Base-by-base conservation (phyloP, 2,329 filamentous ascomycete genomes). In the Kalmusia sp. region DNA sequence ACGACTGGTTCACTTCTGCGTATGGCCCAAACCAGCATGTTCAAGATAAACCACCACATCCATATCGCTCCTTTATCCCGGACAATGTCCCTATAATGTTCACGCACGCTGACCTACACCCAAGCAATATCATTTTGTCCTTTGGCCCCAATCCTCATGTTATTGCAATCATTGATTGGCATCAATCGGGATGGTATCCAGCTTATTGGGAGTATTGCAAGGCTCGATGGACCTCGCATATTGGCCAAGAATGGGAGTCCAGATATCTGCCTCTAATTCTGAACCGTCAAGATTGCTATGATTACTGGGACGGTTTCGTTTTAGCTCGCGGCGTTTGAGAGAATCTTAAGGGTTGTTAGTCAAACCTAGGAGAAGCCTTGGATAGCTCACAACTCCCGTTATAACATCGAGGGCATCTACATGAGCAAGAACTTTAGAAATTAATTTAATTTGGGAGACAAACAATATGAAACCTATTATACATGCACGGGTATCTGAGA, bases 81-180 rank as follows among this genome's bases (percentile, higher is more conserved):
- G 60, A 63, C 46, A 30, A 59, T 24, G 24, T 28, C n/a, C 39
- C 51, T 9, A 61, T 63, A 25, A 53, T 63, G 2, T 61, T 61
- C 45, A 62, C 62, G 27, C 61, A 65, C 31, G 61, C 46, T 15
- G 61, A 63, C 49, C 38, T 65, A 28, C 60, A 59, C 34, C 57
- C 49, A 27, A 58, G 46, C 39, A 63, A 65, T 33, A 65, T 63
- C 22, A 59, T 63, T 22, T 1, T 61, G 6, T 52, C 56, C 12
- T 24, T 25, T 37, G 31, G 22, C 7, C 12, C 22, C 21, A 25
- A 43, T 19, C 49, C 47, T 54, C 46, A 37, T 6, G 33, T 64
- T 6, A 7, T 62, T 37, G 43, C 43, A 31, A 48, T 55, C 21
- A 37, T 62, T 31, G 57, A 62, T 33, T 62, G 54, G 59, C 40